Evolutionary conservation across 306 rosid genomes (phyloP), one percentile per base, ranked within the genome.

Genomic region (Cucurbita moschata): DNA sequence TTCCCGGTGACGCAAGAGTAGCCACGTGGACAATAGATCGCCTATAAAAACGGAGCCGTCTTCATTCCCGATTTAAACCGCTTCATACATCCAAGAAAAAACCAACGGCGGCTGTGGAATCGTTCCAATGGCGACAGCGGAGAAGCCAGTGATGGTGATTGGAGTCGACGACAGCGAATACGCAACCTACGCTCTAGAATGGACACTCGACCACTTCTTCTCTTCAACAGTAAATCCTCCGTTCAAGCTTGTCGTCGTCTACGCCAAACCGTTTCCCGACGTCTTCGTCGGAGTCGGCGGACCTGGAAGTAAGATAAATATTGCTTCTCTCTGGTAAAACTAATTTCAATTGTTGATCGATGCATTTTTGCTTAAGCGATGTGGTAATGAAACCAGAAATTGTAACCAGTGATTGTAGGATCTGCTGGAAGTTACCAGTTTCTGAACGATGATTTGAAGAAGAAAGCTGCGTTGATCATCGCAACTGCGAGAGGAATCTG

Each of bases 211-310:
- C 26, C 53, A 65, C 10, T 42, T 65, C 35, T 65, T 65, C 71
- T n/a, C n/a, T 43, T 44, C 35, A 40, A 10, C 71, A 7, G 14
- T 11, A 43, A 10, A 40, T 18, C 77, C 81, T 30, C 66, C 46
- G 11, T 61, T 86, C 85, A 87, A 85, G 66, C 87, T 92, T 56
- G 57, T 90, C 77, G 65, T 90, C 59, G 86, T 88, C 57, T 81
- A 88, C 80, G 85, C 92, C 61, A 92, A 81, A 71, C 89, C 85
- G 53, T 2, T 69, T 67, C 4, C 90, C 44, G 59, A 87, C 80
- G 51, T 76, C 77, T 74, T 65, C 46, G 83, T 86, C 39, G 87
- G 95, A 18, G 73, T 89, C 67, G 75, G 82, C n/a, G 97, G 95
- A n/a, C 94, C 92, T 16, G 96, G 96, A 88, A 71, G 6, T 44